Evolutionary conservation across 2,329 filamentous ascomycete genomes (phyloP), one percentile per base, ranked within the genome.

Genomic region (Catunica adiposa): DNA sequence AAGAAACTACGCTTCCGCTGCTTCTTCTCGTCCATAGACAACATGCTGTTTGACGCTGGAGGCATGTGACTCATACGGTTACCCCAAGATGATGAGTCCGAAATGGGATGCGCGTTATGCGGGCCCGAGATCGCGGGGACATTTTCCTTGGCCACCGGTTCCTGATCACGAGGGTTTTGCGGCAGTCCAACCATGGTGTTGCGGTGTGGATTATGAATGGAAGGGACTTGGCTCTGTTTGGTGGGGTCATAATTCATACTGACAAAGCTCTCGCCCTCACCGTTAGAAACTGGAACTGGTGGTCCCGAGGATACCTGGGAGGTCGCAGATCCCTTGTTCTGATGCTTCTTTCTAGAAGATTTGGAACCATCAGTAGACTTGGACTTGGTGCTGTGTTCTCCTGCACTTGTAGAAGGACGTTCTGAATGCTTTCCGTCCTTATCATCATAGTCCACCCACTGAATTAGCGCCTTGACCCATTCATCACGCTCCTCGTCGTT

Each of bases 401-500:
- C 51, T 6, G 46, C 56, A 20, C 51, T 54, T 25, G 54, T 54
- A 26, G 54, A 38, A 7, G 60, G 61, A 37, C 61, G 54, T 53
- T 70, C 70, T 22, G 64, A 38, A 38, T 51, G 44, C 46, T 59
- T 56, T 17, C 75, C 73, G 2, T 51, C 56, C 34, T 54, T 50
- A 57, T 76, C 79, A 11, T 84, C 75, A 63, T 79, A 82, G 63
- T 96, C 88, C 42, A 95, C 89, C 74, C 94, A 95, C 61, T 87
- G 84, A 58, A 97, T 72, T 42, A 98, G 73, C 22, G 86, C 84
- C 57, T 94, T 86, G 1, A 98, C 90, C 92, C 92, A 98, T 47
- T 83, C 76, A 68, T 98, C 92, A 58, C 92, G 82, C 70, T 98
- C 92, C 58, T 76, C 77, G 63, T 98, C 92, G 63, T 86, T 97